Conservation (phyloP, 2,329 filamentous ascomycete genomes). For the Bipolaris cookei region DNA sequence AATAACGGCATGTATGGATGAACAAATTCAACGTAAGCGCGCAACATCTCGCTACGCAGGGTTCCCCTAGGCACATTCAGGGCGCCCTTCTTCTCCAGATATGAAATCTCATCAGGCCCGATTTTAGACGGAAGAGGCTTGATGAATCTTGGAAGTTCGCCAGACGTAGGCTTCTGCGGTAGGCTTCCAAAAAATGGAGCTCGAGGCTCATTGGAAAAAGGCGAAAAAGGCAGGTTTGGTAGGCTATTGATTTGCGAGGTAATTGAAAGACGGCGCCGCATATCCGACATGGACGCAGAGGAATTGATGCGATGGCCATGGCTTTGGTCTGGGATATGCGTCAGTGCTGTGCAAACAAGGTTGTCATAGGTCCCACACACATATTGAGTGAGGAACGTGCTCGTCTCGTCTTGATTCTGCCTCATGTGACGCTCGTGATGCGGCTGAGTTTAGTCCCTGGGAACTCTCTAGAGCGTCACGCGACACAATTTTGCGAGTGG, state of each 20-base stretch:
- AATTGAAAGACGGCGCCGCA: conserved; percentile 55
- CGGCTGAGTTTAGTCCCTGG: conserved; percentile 38
- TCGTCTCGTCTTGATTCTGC: conserved; percentile 58
- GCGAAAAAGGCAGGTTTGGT: conserved; percentile 46
- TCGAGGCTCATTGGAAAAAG: conserved; percentile 40
- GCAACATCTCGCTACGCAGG: conserved; percentile 80
- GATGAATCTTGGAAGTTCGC: conserved; percentile 71
- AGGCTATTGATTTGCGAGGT: conserved; percentile 44
- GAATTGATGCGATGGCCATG: conserved; percentile 52
- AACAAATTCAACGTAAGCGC: conserved; percentile 85
- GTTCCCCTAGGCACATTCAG: conserved; percentile 73
- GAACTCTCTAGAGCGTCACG: conserved; percentile 47
- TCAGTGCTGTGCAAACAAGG: conserved; percentile 24
- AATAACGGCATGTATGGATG: conserved; percentile 93
- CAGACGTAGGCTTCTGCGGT: conserved; percentile 53
- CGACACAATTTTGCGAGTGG: conserved; percentile 49
- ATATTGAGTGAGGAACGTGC: conserved; percentile 69
- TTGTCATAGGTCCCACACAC: conserved; percentile 53
- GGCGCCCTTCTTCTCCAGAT: conserved; percentile 83
- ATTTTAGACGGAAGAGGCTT: conserved; percentile 79
- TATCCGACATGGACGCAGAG: conserved; percentile 50
- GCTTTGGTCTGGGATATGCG: conserved; percentile 53
- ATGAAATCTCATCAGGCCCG: conserved; percentile 79
- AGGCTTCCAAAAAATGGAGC: conserved; percentile 55
- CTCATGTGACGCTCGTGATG: conserved; percentile 51